Percentiles rank a stretch among this genome's conserved stretches.
Conservation (phyloP, 2,329 filamentous ascomycete genomes). For the Talaromyces funiculosus region DNA sequence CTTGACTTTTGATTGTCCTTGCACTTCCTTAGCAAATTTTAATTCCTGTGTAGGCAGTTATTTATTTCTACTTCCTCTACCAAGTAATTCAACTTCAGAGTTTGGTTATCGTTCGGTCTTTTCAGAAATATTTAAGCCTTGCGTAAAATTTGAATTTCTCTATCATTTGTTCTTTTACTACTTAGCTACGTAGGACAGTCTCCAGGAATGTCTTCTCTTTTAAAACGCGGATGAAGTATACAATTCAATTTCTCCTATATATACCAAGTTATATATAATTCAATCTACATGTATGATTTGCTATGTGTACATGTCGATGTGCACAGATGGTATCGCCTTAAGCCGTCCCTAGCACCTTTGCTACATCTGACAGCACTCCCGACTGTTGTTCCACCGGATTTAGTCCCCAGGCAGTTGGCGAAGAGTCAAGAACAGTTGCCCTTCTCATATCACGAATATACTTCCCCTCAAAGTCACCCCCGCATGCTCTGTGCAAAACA, state of each 20-base stretch:
- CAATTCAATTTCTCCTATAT: no score
- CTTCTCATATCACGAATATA: conserved; percentile 51
- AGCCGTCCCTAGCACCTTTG: not conserved
- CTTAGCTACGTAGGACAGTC: not conserved
- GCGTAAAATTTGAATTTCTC: no score
- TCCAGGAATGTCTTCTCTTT: not conserved
- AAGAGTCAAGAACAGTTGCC: conserved; percentile 51
- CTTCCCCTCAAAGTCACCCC: conserved; percentile 46
- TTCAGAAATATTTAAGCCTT: no score
- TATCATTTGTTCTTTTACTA: not conserved
- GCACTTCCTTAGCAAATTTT: not conserved
- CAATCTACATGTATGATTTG: not conserved
- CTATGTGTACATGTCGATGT: not conserved
- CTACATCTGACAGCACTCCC: not conserved
- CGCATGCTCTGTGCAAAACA: conserved; percentile 50
- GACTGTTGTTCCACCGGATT: conserved; percentile 23
- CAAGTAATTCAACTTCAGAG: no score
- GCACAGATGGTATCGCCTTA: not conserved
- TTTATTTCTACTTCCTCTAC: no score
- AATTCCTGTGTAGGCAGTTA: not conserved
- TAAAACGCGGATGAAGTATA: not conserved
- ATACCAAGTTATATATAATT: no score
- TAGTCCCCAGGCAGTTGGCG: conserved; percentile 39
- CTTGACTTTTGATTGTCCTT: not conserved
- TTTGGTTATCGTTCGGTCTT: no score